phyloP scores from a whole-genome alignment of 2,329 filamentous ascomycete genomes.

The Colletotrichum sp. region DNA sequence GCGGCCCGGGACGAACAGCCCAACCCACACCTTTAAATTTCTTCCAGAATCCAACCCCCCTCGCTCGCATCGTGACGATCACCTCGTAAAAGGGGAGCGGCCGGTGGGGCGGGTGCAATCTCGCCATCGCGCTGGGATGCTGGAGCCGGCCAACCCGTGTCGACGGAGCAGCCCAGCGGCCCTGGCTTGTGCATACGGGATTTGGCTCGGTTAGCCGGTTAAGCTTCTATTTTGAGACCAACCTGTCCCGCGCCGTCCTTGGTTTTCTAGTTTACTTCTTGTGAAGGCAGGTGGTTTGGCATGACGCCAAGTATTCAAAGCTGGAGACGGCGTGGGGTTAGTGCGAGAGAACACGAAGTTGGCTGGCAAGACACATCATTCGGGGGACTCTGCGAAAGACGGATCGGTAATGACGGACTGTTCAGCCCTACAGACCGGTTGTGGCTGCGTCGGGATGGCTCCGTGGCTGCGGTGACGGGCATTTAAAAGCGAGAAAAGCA shows the following conservation, averaged over 20 bases:
- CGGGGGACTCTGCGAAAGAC: rapidly evolving
- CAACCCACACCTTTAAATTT: neutral
- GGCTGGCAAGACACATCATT: rapidly evolving
- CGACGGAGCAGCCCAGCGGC: neutral
- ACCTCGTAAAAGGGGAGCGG: neutral
- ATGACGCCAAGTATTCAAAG: neutral
- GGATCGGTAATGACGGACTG: neutral
- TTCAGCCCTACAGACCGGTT: neutral
- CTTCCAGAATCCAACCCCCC: neutral
- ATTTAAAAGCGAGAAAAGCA: neutral
- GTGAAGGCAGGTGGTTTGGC: neutral
- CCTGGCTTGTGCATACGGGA: neutral
- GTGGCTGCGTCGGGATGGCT: neutral
- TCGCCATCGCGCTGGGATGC: neutral
- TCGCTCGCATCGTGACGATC: neutral
- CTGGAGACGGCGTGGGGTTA: neutral
- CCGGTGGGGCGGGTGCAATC: conserved; percentile 2
- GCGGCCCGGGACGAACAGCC: neutral
- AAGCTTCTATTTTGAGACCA: neutral
- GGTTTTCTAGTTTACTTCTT: no score
- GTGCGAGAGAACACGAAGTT: neutral
- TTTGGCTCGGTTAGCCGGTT: neutral
- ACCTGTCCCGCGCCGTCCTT: neutral
- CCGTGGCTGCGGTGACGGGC: neutral
- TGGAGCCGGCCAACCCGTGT: neutral